phyloP scores from a whole-genome alignment of 192 early-diverging fungal genomes.

The Gamsiella multidivaricata region DNA sequence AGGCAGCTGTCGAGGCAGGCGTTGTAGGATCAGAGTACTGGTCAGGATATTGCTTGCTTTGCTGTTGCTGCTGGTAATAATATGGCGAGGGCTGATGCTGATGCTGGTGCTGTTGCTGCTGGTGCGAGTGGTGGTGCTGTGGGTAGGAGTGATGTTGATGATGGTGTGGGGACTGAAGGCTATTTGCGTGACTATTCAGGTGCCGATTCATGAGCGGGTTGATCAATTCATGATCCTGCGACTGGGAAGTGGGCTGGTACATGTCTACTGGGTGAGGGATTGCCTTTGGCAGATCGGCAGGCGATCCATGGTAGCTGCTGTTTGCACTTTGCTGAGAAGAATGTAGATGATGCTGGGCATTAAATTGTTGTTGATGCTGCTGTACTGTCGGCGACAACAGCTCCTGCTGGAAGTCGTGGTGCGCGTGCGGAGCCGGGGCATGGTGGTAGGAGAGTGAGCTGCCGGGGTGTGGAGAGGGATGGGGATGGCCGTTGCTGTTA shows the following conservation, averaged over 20 bases:
- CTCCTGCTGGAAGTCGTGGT: constrained; percentile 4
- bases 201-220: constrained; percentile 23
- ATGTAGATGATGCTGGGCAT: constrained; percentile 18
- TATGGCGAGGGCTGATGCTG: constrained; percentile 8
- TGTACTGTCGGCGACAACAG: constrained; percentile 10
- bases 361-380: constrained; percentile 18
- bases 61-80: constrained; percentile 11
- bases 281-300: constrained; percentile 24
- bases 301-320: constrained; percentile 23
- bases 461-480: constrained; percentile 3
- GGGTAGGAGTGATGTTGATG: constrained; percentile 12
- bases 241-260: constrained; percentile 29
- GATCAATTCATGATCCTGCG: constrained; percentile 22
- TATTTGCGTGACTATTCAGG: constrained; percentile 22
- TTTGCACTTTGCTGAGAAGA: constrained; percentile 5
- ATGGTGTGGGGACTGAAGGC: constrained; percentile 17
- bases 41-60: constrained; percentile 21
- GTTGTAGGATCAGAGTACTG: constrained; percentile 18
- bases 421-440: constrained; percentile 9
- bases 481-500: neutral
- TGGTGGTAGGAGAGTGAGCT: constrained; percentile 9
- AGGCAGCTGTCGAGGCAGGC: constrained; percentile 6
- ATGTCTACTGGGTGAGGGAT: constrained; percentile 39
- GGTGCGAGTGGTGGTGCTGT: constrained; percentile 22
- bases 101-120: constrained; percentile 1